phyloP scores from a whole-genome alignment of 768 basidiomycete genomes.

The Mycena galericulata region DNA sequence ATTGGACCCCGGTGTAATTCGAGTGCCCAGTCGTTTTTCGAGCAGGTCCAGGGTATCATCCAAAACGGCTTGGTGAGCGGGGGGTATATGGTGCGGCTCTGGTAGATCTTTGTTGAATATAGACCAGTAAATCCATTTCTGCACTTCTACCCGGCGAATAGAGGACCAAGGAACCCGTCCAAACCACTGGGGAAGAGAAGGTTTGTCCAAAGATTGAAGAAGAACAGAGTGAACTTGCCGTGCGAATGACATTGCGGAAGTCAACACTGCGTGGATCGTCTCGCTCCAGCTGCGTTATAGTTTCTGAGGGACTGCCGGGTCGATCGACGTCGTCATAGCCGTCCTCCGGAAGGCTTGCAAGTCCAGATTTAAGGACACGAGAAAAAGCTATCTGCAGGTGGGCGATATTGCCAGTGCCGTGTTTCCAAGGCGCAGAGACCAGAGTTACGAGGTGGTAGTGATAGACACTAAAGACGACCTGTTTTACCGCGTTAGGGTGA shows the following conservation, averaged over 20 bases:
- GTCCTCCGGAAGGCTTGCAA: slow-evolving; percentile 64
- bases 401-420: slow-evolving; percentile 53
- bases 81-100: slow-evolving; percentile 58
- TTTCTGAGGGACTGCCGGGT: slow-evolving; percentile 73
- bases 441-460: slow-evolving; percentile 62
- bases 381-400: slow-evolving; percentile 71
- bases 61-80: slow-evolving; percentile 61
- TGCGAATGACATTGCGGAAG: slow-evolving; percentile 68
- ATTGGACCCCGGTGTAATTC: slow-evolving; percentile 71
- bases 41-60: slow-evolving; percentile 71
- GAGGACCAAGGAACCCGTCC: slow-evolving; percentile 78
- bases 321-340: slow-evolving; percentile 62
- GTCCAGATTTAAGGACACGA: slow-evolving; percentile 75
- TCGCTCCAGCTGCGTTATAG: slow-evolving; percentile 64
- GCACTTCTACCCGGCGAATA: slow-evolving; percentile 71
- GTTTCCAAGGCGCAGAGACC: slow-evolving; percentile 60
- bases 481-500: slow-evolving; percentile 12
- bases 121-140: slow-evolving; percentile 86
- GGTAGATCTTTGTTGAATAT: slow-evolving; percentile 80
- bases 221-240: not conserved
- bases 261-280: slow-evolving; percentile 80
- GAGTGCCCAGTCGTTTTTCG: slow-evolving; percentile 78
- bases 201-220: not conserved
- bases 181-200: slow-evolving; percentile 66
- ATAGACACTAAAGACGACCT: slow-evolving; percentile 81